A percentile compares a stretch with the other conserved stretches of the same genome.
Conservation (phyloP, 345 rosid species). For the Salix dunnii region DNA sequence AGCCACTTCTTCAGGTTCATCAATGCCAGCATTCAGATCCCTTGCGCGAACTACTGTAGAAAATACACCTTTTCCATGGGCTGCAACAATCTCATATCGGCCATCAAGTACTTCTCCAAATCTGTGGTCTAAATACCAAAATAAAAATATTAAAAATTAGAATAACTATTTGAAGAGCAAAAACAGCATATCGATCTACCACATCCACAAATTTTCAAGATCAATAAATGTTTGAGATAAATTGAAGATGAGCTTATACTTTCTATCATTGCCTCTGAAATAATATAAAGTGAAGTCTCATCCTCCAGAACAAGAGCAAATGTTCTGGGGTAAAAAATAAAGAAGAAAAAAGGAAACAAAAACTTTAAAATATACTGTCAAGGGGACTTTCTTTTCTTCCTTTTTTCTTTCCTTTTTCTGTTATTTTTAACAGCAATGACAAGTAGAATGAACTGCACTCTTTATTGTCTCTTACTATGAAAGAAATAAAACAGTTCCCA, state of each 20-base stretch:
- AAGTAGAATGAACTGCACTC: not conserved
- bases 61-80: conserved; percentile 98
- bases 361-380: not conserved
- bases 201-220: not conserved
- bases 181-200: not conserved
- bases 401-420: no score
- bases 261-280: not conserved
- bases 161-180: not conserved
- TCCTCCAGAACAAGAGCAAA: not conserved
- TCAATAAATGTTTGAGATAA: not conserved
- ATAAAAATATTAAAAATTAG: not conserved
- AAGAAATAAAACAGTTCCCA: not conserved
- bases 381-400: not conserved
- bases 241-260: not conserved
- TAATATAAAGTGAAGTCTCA: not conserved
- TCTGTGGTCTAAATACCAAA: conserved; percentile 60
- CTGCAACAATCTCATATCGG: conserved; percentile 89
- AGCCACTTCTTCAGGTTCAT: conserved; percentile 85
- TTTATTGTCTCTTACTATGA: not conserved
- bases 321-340: no score
- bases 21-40: conserved; percentile 69
- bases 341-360: not conserved
- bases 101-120: conserved; percentile 94
- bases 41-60: conserved; percentile 93
- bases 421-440: not conserved